phyloP scores from a whole-genome alignment of 2,329 filamentous ascomycete species.

The Cercospora nicotianae region DNA sequence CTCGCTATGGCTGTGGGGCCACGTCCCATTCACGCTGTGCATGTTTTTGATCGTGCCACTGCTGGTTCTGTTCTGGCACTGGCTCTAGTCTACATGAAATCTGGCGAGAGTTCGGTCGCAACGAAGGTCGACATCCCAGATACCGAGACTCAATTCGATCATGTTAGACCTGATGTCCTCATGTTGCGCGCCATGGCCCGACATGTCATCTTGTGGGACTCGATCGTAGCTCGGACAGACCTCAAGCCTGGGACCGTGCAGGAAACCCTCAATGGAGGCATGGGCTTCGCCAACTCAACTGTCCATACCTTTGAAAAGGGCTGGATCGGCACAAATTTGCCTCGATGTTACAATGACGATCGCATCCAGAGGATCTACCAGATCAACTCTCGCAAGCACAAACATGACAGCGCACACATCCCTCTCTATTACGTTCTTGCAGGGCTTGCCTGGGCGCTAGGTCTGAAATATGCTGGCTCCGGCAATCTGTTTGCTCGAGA shows the following conservation, averaged over 20 bases:
- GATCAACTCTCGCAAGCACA: slow-evolving; percentile 20
- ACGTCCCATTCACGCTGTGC: slow-evolving; percentile 87
- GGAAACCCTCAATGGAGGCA: neutral
- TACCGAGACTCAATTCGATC: slow-evolving; percentile 88
- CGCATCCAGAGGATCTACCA: slow-evolving; percentile 52
- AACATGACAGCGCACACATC: slow-evolving; percentile 76
- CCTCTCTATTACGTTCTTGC: slow-evolving; percentile 91
- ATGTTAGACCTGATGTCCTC: slow-evolving; percentile 89
- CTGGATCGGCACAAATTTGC: slow-evolving; percentile 77
- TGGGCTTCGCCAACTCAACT: neutral
- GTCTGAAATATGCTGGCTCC: slow-evolving; percentile 50
- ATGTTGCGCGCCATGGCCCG: slow-evolving; percentile 84
- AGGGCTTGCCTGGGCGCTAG: slow-evolving; percentile 73
- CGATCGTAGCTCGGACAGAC: slow-evolving; percentile 60
- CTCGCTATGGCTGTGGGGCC: slow-evolving; percentile 81
- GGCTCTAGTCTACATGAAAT: slow-evolving; percentile 95
- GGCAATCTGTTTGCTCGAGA: slow-evolving; percentile 69
- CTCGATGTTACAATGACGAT: slow-evolving; percentile 64
- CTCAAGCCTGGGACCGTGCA: neutral
- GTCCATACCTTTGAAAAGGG: slow-evolving; percentile 16
- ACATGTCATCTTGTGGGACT: slow-evolving; percentile 90
- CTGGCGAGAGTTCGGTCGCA: slow-evolving; percentile 81
- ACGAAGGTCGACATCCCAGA: slow-evolving; percentile 92
- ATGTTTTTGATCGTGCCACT: slow-evolving; percentile 88
- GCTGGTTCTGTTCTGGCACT: slow-evolving; percentile 91